Evolutionary conservation across 345 rosid genomes (phyloP).

Genomic region (Luvunga scandens): DNA sequence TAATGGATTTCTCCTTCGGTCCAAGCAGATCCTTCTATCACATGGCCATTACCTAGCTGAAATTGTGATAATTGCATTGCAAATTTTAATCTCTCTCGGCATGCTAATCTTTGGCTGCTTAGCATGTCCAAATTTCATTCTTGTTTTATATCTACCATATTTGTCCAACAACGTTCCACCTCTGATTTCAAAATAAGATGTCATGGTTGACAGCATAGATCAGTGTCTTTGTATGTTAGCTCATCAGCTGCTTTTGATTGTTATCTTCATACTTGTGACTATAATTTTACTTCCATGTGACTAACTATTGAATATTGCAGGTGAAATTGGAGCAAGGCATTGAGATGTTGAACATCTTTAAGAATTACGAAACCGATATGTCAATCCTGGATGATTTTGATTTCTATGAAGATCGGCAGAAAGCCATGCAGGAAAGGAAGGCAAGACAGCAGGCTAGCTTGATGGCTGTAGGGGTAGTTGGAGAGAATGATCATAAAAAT

Average conservation of each 20-base stretch:
- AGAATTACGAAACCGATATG: conserved; percentile 61
- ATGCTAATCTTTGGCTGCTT: not conserved
- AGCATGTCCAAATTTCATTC: not conserved
- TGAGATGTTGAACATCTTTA: conserved; percentile 75
- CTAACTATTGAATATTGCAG: conserved; percentile 35
- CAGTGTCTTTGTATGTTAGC: not conserved
- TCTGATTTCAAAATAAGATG: not conserved
- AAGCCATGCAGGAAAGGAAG: conserved; percentile 73
- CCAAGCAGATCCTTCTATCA: not conserved
- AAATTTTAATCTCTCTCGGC: not conserved
- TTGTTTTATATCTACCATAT: not conserved
- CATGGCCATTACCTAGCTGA: not conserved
- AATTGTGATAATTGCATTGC: not conserved
- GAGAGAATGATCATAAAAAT: conserved; percentile 53
- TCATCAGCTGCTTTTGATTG: not conserved
- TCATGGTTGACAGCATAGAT: not conserved
- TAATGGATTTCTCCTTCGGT: not conserved
- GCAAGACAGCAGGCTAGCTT: conserved; percentile 63
- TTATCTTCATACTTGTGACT: not conserved
- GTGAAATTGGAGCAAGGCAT: conserved; percentile 82
- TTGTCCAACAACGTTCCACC: not conserved
- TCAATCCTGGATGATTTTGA: conserved; percentile 88
- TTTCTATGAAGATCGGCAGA: conserved; percentile 84
- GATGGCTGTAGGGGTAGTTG: conserved; percentile 42
- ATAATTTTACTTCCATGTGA: conserved; percentile 3